Conservation (phyloP, 805 yeast species). For the Lipomyces kockii region DNA sequence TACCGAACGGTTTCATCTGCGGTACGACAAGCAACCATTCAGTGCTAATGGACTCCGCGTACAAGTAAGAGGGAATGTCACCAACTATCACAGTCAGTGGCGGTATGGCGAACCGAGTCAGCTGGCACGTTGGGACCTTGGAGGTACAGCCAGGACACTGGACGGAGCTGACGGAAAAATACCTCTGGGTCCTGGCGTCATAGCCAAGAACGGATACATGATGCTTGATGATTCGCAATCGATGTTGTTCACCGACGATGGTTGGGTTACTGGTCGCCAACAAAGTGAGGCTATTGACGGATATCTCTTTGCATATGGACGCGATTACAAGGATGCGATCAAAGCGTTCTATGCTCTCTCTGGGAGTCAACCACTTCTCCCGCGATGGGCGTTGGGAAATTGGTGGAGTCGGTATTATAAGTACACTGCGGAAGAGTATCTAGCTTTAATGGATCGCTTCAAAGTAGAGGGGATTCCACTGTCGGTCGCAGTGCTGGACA, state of each 20-base stretch:
- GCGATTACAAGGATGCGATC: background rate
- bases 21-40: too few relatives aligned
- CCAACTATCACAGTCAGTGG: too few relatives aligned
- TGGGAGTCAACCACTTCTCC: background rate
- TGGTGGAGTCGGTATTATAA: too few relatives aligned
- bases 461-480: too few relatives aligned
- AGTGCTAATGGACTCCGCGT: too few relatives aligned
- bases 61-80: too few relatives aligned
- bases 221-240: background rate
- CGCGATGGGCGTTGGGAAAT: background rate
- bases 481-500: too few relatives aligned
- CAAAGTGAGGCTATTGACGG: background rate
- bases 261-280: background rate
- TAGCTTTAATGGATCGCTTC: too few relatives aligned
- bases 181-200: background rate
- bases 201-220: background rate
- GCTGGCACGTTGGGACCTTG: background rate
- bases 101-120: too few relatives aligned
- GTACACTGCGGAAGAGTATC: too few relatives aligned
- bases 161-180: background rate
- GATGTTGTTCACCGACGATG: background rate
- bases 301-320: background rate
- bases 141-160: background rate
- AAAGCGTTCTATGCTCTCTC: background rate
- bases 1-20: too few relatives aligned